Evolutionary conservation across 306 rosid genomes (phyloP), one percentile per base, ranked within the genome.

Genomic region (Begonia masoniana): DNA sequence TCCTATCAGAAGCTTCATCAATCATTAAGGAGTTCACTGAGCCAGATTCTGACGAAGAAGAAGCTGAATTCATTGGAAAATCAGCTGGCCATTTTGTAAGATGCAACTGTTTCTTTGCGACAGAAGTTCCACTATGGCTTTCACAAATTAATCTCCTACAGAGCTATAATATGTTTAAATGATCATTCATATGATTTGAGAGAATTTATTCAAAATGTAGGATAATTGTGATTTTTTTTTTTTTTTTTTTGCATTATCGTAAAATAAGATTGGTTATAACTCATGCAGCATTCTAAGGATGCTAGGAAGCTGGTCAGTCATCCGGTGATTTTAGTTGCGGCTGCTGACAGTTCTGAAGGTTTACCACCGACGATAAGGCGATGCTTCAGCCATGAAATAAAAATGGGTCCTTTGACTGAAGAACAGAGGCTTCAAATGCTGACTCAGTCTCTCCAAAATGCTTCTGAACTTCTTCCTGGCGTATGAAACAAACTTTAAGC

Each of bases 351-450:
- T 69, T 78, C 84, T 55, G 96, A 91, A 76, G 99, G 94, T 70
- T 76, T 91, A 51, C 94, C 96, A 43, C 61, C 84, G 59, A 68
- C 71, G 51, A 75, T 91, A 54, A 83, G 96, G 74, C 92, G 94
- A 46, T 79, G 96, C 79, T 86, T 91, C 73, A 91, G 94, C 80
- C 99, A 86, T 51, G 99, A 91, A 79, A 62, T 86, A 68, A 83
- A 65, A 59, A 81, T 86, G 94, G 88, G 84, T 48, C 66, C 99
- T 43, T 79, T 91, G 76, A 77, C 82, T 43, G 99, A 91, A 70
- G 96, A 91, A 60, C 99, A 91, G 66, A 77, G 99, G 58, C 68
- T 76, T 62, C 78, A 76, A 69, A 78, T 91, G 83, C 66, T 91
- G 50, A 73, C 73, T 39, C 80, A 79, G 63, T 83, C 84, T 7